phyloP scores from a whole-genome alignment of 2,329 filamentous ascomycete species.

The Fusarium verticillioides region DNA sequence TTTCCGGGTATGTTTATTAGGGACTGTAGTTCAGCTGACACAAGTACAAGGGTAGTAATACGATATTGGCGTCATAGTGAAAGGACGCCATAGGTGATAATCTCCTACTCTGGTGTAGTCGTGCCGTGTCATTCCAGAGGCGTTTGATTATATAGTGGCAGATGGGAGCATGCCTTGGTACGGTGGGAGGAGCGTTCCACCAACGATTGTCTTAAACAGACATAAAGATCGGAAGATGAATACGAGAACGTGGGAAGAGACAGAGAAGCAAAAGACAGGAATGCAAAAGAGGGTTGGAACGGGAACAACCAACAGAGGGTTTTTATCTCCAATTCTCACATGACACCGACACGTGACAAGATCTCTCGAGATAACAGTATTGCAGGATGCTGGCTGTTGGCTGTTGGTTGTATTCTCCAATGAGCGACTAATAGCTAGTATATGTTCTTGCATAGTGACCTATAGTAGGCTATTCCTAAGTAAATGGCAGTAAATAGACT shows the following conservation, averaged over 20 bases:
- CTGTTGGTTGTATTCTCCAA: slow-evolving; percentile 16
- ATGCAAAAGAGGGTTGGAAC: not conserved
- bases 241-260: not conserved
- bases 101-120: not conserved
- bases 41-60: not conserved
- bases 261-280: not conserved
- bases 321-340: not conserved
- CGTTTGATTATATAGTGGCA: not conserved
- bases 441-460: not conserved
- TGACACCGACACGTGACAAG: slow-evolving; percentile 5
- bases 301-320: not conserved
- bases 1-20: not conserved
- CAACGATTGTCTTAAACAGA: not conserved
- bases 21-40: not conserved
- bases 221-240: not conserved
- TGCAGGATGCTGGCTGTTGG: not conserved
- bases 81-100: not conserved
- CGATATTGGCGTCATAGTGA: not conserved
- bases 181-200: not conserved
- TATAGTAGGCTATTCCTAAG: not conserved
- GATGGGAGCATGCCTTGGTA: not conserved
- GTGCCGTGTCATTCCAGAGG: not conserved
- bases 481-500: slow-evolving; percentile 11
- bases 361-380: not conserved
- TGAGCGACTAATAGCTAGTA: slow-evolving; percentile 13